Conservation (phyloP, 371 early-diverging fungal species). For the Entomophthora muscae region DNA sequence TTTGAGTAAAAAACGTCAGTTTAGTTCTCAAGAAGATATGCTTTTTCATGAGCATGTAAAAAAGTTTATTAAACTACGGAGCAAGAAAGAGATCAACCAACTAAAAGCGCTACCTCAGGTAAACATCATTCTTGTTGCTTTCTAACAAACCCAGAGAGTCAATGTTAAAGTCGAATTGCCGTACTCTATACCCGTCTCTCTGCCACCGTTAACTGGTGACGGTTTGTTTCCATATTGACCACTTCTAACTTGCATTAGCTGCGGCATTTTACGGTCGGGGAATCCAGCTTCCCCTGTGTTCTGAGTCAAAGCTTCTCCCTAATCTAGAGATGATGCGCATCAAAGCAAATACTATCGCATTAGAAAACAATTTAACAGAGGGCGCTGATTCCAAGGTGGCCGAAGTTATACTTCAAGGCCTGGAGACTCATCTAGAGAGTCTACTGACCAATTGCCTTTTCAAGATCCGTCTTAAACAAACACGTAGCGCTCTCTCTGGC, state of each 20-base stretch:
- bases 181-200: background rate
- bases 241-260: background rate
- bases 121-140: background rate
- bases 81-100: background rate
- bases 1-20: background rate
- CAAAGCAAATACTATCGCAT: slow-evolving; percentile 1
- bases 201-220: background rate
- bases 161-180: background rate
- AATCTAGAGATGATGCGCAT: background rate
- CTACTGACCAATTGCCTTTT: background rate
- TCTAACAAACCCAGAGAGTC: background rate
- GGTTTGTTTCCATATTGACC: background rate
- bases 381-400: background rate
- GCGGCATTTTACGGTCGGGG: background rate
- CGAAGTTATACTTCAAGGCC: background rate
- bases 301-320: background rate
- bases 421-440: background rate
- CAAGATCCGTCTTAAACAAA: background rate
- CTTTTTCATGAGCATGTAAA: background rate
- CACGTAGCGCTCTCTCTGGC: background rate
- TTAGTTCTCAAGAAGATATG: background rate
- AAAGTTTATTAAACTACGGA: background rate
- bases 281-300: background rate
- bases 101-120: background rate
- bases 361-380: background rate